Percentiles rank a stretch among this genome's conserved stretches.
These are phyloP conservation scores for Fraxinus paxiana DNA, from an alignment of 305 asterid species.

Conservation along the genomic window DNA sequence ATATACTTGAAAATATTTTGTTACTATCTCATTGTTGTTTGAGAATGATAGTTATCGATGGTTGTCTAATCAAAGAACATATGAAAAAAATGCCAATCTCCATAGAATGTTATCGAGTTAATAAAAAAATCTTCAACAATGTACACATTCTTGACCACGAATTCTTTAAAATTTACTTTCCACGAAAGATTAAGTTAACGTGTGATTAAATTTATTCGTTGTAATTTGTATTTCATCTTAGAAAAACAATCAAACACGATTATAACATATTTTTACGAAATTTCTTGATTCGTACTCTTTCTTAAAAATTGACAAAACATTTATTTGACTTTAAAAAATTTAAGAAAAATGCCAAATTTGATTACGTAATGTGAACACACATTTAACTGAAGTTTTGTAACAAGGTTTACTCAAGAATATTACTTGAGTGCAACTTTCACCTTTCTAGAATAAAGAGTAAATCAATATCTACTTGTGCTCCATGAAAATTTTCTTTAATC, in stretches of 20 bases:
- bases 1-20: neutral
- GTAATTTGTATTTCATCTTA: neutral
- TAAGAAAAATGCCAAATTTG: neutral
- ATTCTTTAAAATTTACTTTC: neutral
- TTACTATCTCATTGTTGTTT: neutral
- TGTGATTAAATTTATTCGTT: neutral
- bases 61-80: neutral
- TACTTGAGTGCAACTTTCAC: conserved; percentile 1
- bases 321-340: neutral
- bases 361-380: neutral
- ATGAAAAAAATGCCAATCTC: neutral
- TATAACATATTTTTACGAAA: neutral
- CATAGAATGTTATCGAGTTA: neutral
- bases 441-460: neutral
- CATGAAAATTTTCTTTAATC: neutral
- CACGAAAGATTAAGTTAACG: neutral
- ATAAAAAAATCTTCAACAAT: neutral
- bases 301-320: neutral
- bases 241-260: neutral
- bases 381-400: neutral
- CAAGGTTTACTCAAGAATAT: neutral
- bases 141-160: neutral
- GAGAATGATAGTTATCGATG: neutral
- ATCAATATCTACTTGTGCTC: neutral
- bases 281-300: neutral